These are phyloP conservation scores for Corallochytrium limacisporum DNA, from an alignment of 78 protist genomes.

Conservation along the genomic window DNA sequence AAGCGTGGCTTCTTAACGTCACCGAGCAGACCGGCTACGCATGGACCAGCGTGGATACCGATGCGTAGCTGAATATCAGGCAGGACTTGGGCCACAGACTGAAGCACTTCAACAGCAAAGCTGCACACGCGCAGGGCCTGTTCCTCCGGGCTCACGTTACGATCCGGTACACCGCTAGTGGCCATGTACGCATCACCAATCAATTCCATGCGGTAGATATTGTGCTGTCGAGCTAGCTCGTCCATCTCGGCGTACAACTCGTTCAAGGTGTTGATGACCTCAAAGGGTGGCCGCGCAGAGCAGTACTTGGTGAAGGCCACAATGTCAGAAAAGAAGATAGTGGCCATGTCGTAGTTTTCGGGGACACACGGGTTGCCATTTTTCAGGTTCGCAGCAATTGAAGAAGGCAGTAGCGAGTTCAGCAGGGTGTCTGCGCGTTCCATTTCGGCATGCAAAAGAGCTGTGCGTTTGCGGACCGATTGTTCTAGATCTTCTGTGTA, in stretches of 20 bases:
- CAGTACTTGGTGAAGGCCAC: constrained; percentile 1
- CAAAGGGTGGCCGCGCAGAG: not conserved
- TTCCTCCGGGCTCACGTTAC: too few species aligned
- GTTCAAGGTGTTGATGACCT: not conserved
- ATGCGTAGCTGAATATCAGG: too few species aligned
- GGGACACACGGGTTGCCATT: not conserved
- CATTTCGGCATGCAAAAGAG: not conserved
- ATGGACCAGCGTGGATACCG: too few species aligned
- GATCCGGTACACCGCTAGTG: too few species aligned
- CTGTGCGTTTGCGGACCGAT: not conserved
- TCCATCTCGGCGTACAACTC: not conserved
- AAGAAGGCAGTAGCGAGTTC: not conserved
- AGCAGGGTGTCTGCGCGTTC: not conserved
- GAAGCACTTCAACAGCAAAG: too few species aligned
- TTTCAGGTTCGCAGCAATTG: not conserved
- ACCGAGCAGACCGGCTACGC: too few species aligned
- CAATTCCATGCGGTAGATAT: constrained; percentile 15
- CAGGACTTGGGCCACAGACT: too few species aligned
- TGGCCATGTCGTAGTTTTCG: not conserved
- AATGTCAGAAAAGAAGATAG: constrained; percentile 1
- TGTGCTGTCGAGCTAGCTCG: not conserved
- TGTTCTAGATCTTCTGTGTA: not conserved
- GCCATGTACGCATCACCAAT: constrained; percentile 37
- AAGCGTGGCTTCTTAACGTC: too few species aligned
- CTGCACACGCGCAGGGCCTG: too few species aligned